These are phyloP conservation scores for Ricinus communis DNA, from an alignment of 345 rosid species.

Conservation along the genomic window DNA sequence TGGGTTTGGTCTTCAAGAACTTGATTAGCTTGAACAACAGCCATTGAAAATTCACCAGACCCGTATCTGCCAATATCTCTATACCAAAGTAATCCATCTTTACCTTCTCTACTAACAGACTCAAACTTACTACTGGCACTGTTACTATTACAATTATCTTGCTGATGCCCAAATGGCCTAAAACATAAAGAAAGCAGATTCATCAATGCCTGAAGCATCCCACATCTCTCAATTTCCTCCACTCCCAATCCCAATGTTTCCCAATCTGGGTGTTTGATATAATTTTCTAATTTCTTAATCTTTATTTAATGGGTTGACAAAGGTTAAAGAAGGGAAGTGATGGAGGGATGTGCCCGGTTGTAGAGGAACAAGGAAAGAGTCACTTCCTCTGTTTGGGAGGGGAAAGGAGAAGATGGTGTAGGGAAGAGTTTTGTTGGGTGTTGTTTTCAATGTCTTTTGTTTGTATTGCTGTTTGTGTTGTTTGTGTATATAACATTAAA, in stretches of 20 bases:
- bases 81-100: slow-evolving; percentile 78
- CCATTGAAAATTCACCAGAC: slow-evolving; percentile 85
- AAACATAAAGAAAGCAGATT: slow-evolving; percentile 76
- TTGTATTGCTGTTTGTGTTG: slow-evolving; percentile 1
- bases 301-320: slow-evolving; percentile 5
- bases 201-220: slow-evolving; percentile 91
- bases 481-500: too few relatives aligned
- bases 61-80: slow-evolving; percentile 68
- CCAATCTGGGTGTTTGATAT: slow-evolving; percentile 12
- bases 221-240: slow-evolving; percentile 61
- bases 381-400: slow-evolving; percentile 4
- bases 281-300: slow-evolving; percentile 16
- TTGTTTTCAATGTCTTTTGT: slow-evolving; percentile 22
- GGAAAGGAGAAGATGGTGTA: slow-evolving; percentile 22
- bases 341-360: slow-evolving; percentile 59
- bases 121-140: slow-evolving; percentile 12
- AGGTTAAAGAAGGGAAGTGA: slow-evolving; percentile 36
- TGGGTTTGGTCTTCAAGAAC: slow-evolving; percentile 87
- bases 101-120: slow-evolving; percentile 48
- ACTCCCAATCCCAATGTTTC: slow-evolving; percentile 13
- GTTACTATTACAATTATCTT: slow-evolving; percentile 9
- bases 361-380: slow-evolving; percentile 51
- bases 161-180: slow-evolving; percentile 63
- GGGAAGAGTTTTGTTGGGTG: slow-evolving; percentile 21
- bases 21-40: slow-evolving; percentile 84